Percentiles rank a stretch among this genome's conserved stretches.
Conservation (phyloP, 257 asterid genomes). For the Eucommia ulmoides region DNA sequence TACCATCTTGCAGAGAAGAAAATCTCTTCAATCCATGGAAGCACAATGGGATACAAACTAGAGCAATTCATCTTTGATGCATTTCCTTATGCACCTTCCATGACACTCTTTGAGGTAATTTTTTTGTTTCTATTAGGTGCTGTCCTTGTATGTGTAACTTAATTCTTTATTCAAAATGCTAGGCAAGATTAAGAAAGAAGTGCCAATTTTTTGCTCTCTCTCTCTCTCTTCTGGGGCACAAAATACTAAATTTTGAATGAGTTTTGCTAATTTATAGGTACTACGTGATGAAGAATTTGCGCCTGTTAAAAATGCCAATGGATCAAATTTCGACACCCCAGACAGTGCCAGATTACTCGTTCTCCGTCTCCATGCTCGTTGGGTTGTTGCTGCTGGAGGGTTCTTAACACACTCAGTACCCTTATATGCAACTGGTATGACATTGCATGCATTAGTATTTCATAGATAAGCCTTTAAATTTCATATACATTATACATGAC, state of each 20-base stretch:
- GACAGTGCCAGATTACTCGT: conserved; percentile 85
- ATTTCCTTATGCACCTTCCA: conserved; percentile 87
- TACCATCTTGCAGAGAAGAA: conserved; percentile 87
- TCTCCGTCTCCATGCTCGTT: conserved; percentile 87
- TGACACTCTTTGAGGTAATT: conserved; percentile 81
- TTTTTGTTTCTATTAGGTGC: neutral
- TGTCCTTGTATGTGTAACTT: neutral
- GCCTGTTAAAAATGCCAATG: conserved; percentile 88
- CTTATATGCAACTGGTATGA: conserved; percentile 75
- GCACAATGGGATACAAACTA: conserved; percentile 62
- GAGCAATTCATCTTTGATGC: conserved; percentile 97
- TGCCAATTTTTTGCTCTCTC: no score
- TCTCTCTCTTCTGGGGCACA: no score
- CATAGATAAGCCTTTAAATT: no score
- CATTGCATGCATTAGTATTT: no score
- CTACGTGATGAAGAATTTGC: conserved; percentile 95
- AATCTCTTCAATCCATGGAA: conserved; percentile 81
- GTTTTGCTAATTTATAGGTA: conserved; percentile 40
- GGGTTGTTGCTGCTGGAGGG: conserved; percentile 99
- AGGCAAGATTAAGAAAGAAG: neutral
- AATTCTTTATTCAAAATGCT: conserved; percentile 1
- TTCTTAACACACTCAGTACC: conserved; percentile 97
- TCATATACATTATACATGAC: neutral
- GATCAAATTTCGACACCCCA: conserved; percentile 88
- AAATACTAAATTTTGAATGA: no score